These are phyloP conservation scores for Daldinia grandis DNA, from an alignment of 495 filamentous ascomycete species.

Conservation along the genomic window DNA sequence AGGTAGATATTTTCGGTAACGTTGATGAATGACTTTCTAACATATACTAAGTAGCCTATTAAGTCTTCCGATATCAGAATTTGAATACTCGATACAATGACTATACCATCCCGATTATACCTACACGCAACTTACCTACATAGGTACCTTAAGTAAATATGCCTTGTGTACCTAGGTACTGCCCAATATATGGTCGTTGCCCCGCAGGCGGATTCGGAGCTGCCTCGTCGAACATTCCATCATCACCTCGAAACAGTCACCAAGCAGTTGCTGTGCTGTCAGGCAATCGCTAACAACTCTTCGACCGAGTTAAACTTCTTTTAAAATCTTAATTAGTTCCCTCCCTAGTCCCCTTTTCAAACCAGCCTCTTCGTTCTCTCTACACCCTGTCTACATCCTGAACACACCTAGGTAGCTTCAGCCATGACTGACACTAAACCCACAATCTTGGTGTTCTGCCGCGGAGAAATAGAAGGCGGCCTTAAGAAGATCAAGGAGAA, in stretches of 20 bases:
- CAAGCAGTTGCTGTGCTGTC: background rate
- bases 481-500: slow-evolving; percentile 4
- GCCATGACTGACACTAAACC: background rate
- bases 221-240: background rate
- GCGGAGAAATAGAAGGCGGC: background rate
- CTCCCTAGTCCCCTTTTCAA: too few species aligned
- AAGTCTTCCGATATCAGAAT: too few species aligned
- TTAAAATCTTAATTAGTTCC: too few species aligned
- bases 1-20: too few species aligned
- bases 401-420: background rate
- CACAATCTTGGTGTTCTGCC: background rate
- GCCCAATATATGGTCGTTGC: background rate
- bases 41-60: too few species aligned
- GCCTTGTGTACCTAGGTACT: background rate
- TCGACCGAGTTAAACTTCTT: background rate
- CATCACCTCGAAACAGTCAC: background rate
- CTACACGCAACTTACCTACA: too few species aligned
- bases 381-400: background rate
- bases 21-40: too few species aligned
- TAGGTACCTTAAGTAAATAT: too few species aligned
- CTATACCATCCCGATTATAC: too few species aligned
- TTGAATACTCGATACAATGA: too few species aligned
- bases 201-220: background rate
- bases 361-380: background rate
- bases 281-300: background rate